Conservation (phyloP, 768 basidiomycete genomes). For the Mycena floridula region DNA sequence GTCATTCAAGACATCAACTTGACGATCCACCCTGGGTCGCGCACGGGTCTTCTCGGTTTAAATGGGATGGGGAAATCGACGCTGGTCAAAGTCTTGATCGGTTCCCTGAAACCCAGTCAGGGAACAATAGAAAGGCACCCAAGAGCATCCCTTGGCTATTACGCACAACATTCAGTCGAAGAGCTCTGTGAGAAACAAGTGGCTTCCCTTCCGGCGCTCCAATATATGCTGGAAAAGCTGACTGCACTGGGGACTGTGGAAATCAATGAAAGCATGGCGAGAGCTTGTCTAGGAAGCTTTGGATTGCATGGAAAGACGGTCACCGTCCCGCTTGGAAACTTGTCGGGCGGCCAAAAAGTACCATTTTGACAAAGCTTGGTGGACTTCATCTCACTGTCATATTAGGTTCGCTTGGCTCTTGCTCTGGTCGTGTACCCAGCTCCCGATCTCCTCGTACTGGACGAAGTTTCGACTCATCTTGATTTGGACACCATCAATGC, state of each 20-base stretch:
- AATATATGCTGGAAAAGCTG: conserved; percentile 20
- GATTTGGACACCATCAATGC: conserved; percentile 56
- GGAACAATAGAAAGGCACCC: conserved; percentile 52
- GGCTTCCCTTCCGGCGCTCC: conserved; percentile 21
- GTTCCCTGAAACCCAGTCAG: conserved; percentile 29
- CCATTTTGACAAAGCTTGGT: no score
- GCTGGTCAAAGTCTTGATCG: conserved; percentile 40
- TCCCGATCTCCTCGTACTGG: conserved; percentile 49
- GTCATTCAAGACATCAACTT: conserved; percentile 24
- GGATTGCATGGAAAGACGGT: conserved; percentile 37
- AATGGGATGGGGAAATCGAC: conserved; percentile 59
- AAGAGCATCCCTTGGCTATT: conserved; percentile 50
- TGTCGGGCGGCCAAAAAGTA: conserved; percentile 56
- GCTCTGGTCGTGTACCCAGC: conserved; percentile 46
- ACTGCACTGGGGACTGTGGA: conserved; percentile 14
- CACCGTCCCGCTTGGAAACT: conserved; percentile 32
- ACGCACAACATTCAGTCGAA: conserved; percentile 58
- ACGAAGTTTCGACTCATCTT: conserved; percentile 68
- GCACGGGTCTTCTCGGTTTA: conserved; percentile 7
- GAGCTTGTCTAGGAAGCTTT: conserved; percentile 34
- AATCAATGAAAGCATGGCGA: conserved; percentile 30
- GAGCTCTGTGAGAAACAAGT: conserved; percentile 23
- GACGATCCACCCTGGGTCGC: conserved; percentile 9
- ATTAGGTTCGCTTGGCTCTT: conserved; percentile 52
- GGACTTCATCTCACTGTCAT: not conserved